Base-by-base conservation (phyloP, 495 filamentous ascomycete species). In the Xylaria telfairii region DNA sequence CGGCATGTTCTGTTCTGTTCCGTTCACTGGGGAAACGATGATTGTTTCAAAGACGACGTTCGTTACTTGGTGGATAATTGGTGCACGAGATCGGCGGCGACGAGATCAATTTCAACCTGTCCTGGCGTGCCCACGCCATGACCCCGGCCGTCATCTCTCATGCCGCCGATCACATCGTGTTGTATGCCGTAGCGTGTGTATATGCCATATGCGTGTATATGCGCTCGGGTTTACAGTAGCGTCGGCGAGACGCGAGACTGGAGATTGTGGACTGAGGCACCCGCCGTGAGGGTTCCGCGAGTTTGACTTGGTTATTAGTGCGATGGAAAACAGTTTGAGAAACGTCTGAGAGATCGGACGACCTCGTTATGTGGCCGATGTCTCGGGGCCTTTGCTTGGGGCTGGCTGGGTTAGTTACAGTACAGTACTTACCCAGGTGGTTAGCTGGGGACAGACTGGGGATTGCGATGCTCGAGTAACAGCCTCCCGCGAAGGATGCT, bases 361-460 rank as follows among this genome's bases (percentile, higher is more conserved):
- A 62, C 67, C 57, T 69, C 67, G 67, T 69, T 47, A 44, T 21
- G 67, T 51, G 57, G 59, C 57, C 42, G 9, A 69, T 69, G 67
- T 69, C 67, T 69, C 67, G 59, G 67, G 19, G 19, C 59, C 32
- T 51, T 63, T 63, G 57, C 56, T 54, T 54, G 41, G 49, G 46
- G 34, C 34, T n/a, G n/a, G n/a, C 64, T 63, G 67, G 67, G 30
- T n/a, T 12, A 15, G n/a, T 17, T 19, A 2, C 9, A 10, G 57
- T 60, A 53, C n/a, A n/a, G n/a, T 26, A 9, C 21, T 24, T 4
- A 21, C 7, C n/a, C n/a, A n/a, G n/a, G n/a, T n/a, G n/a, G n/a
- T n/a, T n/a, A n/a, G n/a, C n/a, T n/a, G n/a, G n/a, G n/a, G n/a
- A n/a, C n/a, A n/a, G n/a, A n/a, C n/a, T n/a, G n/a, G n/a, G n/a